phyloP scores from a whole-genome alignment of 2,329 filamentous ascomycete species.

The Fusarium veterinarium region DNA sequence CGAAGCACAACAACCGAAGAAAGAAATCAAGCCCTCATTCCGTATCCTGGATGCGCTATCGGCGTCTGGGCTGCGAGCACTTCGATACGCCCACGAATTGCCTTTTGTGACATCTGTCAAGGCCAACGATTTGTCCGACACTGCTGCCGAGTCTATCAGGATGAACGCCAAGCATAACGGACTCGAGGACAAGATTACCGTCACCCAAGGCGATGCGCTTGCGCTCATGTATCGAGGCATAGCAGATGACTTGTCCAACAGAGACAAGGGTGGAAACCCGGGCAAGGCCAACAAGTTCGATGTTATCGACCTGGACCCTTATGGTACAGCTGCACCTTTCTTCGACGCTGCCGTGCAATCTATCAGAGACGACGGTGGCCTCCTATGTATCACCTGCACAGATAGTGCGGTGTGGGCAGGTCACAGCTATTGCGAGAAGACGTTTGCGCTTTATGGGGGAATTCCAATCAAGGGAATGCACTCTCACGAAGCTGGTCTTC shows the following conservation, averaged over 20 bases:
- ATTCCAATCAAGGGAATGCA: constrained; percentile 85
- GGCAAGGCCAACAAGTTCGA: constrained; percentile 74
- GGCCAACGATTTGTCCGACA: constrained; percentile 87
- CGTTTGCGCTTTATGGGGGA: constrained; percentile 93
- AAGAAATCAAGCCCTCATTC: constrained; percentile 63
- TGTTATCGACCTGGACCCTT: constrained; percentile 96
- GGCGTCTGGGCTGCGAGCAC: constrained; percentile 88
- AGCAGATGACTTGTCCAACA: constrained; percentile 61
- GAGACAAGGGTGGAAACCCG: constrained; percentile 54
- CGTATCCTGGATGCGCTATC: constrained; percentile 96
- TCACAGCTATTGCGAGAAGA: constrained; percentile 93
- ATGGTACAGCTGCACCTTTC: constrained; percentile 92
- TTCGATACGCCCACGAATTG: constrained; percentile 92
- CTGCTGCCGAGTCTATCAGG: constrained; percentile 83
- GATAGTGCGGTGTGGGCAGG: constrained; percentile 96
- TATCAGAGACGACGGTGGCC: constrained; percentile 83
- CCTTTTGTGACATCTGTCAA: constrained; percentile 85
- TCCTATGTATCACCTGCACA: constrained; percentile 95
- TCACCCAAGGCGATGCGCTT: constrained; percentile 84
- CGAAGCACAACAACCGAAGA: constrained; percentile 38
- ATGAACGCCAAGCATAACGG: constrained; percentile 88
- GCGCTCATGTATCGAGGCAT: constrained; percentile 88
- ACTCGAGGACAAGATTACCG: constrained; percentile 75
- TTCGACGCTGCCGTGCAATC: constrained; percentile 91
- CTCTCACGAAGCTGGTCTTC: constrained; percentile 89